Evolutionary conservation across 2,329 filamentous ascomycete genomes (phyloP).

Genomic region (Leptographium wingfieldii): DNA sequence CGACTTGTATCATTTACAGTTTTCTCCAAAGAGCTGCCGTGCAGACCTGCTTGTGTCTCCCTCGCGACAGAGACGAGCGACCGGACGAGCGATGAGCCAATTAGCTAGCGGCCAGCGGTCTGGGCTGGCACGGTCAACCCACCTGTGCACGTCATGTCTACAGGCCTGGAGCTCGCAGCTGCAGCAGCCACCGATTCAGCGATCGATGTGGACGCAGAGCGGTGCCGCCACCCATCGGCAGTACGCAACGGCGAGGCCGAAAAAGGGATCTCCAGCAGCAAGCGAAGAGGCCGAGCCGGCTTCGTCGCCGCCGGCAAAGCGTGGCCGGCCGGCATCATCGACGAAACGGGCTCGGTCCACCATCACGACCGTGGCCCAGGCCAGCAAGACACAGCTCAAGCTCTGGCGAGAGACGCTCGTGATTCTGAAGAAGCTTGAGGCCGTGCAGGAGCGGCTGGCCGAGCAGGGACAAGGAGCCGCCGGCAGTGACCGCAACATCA

Average conservation of each 20-base stretch:
- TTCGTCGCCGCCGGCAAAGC: background rate
- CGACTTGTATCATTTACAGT: background rate
- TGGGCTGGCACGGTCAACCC: constrained; percentile 16
- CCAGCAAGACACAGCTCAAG: constrained; percentile 8
- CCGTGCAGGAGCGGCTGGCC: constrained; percentile 7
- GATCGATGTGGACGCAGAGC: background rate
- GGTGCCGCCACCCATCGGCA: background rate
- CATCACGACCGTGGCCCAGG: background rate
- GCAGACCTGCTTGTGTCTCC: background rate
- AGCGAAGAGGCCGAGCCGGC: background rate
- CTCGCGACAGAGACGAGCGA: background rate
- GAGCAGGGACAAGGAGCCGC: background rate
- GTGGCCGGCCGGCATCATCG: background rate
- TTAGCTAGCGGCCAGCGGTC: constrained; percentile 16
- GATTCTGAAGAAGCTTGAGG: constrained; percentile 15
- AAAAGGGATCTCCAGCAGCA: background rate
- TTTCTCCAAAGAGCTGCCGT: background rate
- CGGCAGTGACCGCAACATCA: background rate
- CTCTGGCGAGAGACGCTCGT: constrained; percentile 17
- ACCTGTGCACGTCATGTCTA: constrained; percentile 18
- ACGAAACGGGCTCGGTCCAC: background rate
- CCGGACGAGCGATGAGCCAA: constrained; percentile 19
- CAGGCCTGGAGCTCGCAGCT: background rate
- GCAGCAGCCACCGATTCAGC: background rate
- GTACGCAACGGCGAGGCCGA: background rate